Conservation (phyloP, 768 basidiomycete genomes). For the Mycena albidolilacea region DNA sequence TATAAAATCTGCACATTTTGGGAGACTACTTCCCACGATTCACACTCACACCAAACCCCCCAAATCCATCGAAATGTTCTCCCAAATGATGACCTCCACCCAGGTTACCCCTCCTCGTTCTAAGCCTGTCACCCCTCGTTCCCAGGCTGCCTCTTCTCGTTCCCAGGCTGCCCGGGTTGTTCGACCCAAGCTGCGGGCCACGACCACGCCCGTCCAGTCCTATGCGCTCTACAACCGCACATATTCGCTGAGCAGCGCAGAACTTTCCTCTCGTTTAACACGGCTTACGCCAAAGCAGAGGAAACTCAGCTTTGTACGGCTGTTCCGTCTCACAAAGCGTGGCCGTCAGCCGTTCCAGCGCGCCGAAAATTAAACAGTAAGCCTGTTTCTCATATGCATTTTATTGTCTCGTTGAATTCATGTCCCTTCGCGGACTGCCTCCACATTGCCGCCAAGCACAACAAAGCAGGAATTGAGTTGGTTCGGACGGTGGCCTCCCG, state of each 20-base stretch:
- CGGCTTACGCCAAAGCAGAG: not conserved
- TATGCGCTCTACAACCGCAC: not conserved
- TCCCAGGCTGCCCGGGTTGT: not conserved
- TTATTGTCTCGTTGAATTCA: not conserved
- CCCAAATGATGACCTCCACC: constrained; percentile 12
- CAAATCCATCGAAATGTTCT: not conserved
- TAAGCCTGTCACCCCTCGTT: no score
- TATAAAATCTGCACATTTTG: not conserved
- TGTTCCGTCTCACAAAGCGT: not conserved
- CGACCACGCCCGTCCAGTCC: not conserved
- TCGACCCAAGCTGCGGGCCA: not conserved
- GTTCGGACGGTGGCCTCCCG: no score
- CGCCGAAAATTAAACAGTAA: not conserved
- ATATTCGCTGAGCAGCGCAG: not conserved
- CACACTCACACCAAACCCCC: no score
- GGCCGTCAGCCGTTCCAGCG: not conserved
- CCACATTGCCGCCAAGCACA: no score
- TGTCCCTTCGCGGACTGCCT: not conserved
- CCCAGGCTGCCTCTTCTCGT: no score
- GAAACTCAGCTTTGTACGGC: not conserved
- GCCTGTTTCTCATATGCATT: not conserved
- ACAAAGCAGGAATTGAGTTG: no score
- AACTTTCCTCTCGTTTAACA: not conserved
- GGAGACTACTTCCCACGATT: no score
- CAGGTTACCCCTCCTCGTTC: not conserved